phyloP scores from a whole-genome alignment of 768 basidiomycete species.

The Tremella fuciformis region DNA sequence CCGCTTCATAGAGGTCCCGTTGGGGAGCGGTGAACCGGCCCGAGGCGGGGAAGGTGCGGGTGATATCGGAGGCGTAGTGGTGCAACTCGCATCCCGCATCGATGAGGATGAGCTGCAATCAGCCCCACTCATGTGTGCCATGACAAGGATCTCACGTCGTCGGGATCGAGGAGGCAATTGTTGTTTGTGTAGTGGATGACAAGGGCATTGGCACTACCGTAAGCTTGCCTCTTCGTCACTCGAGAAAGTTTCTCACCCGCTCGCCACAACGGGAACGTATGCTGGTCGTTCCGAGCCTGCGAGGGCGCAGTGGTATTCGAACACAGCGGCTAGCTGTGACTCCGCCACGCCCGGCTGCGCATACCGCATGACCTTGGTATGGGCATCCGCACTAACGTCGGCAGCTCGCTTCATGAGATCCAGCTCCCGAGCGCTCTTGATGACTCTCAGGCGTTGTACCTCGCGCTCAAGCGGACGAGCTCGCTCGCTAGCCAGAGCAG shows the following conservation, averaged over 20 bases:
- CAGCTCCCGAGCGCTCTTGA: constrained; percentile 79
- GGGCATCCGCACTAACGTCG: constrained; percentile 78
- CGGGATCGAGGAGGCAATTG: constrained; percentile 67
- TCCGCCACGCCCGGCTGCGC: constrained; percentile 62
- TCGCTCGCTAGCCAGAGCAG: constrained; percentile 56
- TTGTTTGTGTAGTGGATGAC: constrained; percentile 95
- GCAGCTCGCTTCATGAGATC: constrained; percentile 77
- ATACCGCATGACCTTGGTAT: constrained; percentile 89
- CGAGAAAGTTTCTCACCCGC: constrained; percentile 60
- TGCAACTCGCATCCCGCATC: constrained; percentile 91
- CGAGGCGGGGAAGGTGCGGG: constrained; percentile 73
- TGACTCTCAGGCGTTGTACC: constrained; percentile 66
- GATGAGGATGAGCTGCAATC: constrained; percentile 61
- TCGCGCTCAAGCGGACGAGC: constrained; percentile 63
- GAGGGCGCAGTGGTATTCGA: constrained; percentile 80
- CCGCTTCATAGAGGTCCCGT: constrained; percentile 69
- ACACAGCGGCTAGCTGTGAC: constrained; percentile 69
- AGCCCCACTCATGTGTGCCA: not conserved
- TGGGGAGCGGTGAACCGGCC: constrained; percentile 78
- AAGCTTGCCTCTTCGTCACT: not conserved
- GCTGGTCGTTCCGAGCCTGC: constrained; percentile 79
- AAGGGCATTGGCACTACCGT: constrained; percentile 71
- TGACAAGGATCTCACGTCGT: constrained; percentile 58
- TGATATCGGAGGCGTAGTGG: constrained; percentile 93
- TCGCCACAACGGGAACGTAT: constrained; percentile 97